Conservation (phyloP, 106 monocot genomes). For the Triglochin maritima region DNA sequence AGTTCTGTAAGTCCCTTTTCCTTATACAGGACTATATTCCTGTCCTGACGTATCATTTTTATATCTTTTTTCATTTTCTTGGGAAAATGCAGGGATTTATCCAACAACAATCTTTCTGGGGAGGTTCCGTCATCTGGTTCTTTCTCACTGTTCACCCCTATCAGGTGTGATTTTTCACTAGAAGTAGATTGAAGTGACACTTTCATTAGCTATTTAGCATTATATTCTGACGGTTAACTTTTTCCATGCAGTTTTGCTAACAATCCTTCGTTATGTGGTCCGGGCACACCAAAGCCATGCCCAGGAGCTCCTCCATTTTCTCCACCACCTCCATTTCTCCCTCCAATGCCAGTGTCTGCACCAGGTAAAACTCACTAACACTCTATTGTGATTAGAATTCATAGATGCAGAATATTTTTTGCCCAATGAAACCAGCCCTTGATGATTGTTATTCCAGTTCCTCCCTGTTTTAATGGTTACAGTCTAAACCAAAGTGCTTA, state of each 20-base stretch:
- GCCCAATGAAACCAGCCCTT: neutral
- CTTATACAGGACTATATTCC: neutral
- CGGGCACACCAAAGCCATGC: slow-evolving; percentile 48
- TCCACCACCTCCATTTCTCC: slow-evolving; percentile 57
- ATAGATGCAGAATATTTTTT: neutral
- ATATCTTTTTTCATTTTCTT: neutral
- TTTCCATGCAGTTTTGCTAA: slow-evolving; percentile 25
- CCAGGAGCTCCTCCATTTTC: slow-evolving; percentile 45
- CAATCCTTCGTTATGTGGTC: slow-evolving; percentile 62
- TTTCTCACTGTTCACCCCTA: slow-evolving; percentile 84
- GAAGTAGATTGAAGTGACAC: no score
- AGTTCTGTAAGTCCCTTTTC: slow-evolving; percentile 68
- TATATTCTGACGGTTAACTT: neutral
- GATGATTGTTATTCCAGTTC: neutral
- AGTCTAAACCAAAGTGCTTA: no score
- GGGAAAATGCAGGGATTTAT: slow-evolving; percentile 55
- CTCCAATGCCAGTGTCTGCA: slow-evolving; percentile 22
- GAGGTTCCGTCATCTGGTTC: slow-evolving; percentile 77
- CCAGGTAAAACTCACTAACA: slow-evolving; percentile 4
- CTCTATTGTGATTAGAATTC: neutral
- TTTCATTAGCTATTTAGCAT: neutral
- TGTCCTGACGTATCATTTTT: neutral
- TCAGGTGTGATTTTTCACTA: slow-evolving; percentile 38
- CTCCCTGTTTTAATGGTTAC: no score
- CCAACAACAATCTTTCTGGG: slow-evolving; percentile 82